phyloP scores from a whole-genome alignment of 345 rosid species.

The Populus pruinosa region DNA sequence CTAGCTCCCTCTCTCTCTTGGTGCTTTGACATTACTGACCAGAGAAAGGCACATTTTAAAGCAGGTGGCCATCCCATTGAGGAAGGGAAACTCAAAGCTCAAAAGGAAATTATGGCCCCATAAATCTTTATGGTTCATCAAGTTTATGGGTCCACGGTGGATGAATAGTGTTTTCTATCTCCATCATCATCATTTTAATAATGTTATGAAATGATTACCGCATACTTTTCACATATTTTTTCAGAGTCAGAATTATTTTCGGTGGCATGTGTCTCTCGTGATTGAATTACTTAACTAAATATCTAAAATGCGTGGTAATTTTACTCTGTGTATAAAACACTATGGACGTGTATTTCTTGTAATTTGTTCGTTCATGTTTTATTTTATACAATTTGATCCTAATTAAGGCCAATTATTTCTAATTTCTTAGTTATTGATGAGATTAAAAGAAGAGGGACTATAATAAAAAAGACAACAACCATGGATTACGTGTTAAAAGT shows the following conservation, averaged over 20 bases:
- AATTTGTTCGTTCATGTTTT: too few relatives aligned
- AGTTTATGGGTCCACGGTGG: neutral
- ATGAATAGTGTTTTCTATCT: neutral
- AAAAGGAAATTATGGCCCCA: neutral
- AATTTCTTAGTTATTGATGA: too few relatives aligned
- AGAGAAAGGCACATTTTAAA: neutral
- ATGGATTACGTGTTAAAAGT: rapidly evolving
- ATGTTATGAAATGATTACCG: neutral
- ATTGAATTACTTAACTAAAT: too few relatives aligned
- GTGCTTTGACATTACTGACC: neutral
- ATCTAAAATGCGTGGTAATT: too few relatives aligned
- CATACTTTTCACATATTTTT: neutral
- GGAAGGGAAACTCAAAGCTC: neutral
- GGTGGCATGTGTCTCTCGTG: neutral
- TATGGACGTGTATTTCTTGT: too few relatives aligned
- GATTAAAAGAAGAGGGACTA: too few relatives aligned
- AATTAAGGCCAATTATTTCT: too few relatives aligned
- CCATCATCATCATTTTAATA: neutral
- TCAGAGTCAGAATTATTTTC: neutral
- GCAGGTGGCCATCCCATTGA: neutral
- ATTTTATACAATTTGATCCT: too few relatives aligned
- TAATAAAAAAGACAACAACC: too few relatives aligned
- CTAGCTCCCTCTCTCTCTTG: neutral
- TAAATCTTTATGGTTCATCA: neutral
- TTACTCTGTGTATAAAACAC: too few relatives aligned